Conservation (phyloP, 2,329 filamentous ascomycete genomes). For the Dactylonectria macrodidyma region DNA sequence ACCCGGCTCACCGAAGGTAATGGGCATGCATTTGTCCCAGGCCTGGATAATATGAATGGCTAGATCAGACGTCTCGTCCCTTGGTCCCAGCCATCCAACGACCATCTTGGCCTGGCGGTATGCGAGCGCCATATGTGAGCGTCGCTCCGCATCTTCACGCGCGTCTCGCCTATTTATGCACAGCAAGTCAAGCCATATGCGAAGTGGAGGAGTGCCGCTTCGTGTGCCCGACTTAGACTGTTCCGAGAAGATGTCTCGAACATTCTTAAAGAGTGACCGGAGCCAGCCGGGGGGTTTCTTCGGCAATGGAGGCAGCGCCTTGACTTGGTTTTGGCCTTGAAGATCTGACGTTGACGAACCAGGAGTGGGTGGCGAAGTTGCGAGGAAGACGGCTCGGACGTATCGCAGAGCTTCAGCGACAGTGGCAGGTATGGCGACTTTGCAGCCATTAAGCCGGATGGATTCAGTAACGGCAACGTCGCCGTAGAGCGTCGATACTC, state of each 20-base stretch:
- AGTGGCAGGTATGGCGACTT: conserved; percentile 34
- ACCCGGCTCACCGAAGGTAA: conserved; percentile 39
- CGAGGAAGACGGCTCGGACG: conserved; percentile 42
- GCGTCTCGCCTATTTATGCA: conserved; percentile 39
- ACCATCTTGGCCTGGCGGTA: conserved; percentile 41
- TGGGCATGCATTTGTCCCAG: conserved; percentile 44
- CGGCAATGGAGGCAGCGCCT: conserved; percentile 23
- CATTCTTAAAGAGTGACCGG: conserved; percentile 35
- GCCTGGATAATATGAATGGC: conserved; percentile 42
- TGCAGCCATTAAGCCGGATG: conserved; percentile 35
- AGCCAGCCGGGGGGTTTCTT: conserved; percentile 42
- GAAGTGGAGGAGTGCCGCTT: conserved; percentile 33
- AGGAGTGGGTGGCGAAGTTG: conserved; percentile 23
- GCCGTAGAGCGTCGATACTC: conserved; percentile 42
- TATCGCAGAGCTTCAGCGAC: conserved; percentile 41
- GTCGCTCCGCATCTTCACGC: conserved; percentile 36
- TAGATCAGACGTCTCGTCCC: conserved; percentile 40
- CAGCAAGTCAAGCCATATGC: conserved; percentile 42
- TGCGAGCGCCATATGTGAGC: conserved; percentile 40
- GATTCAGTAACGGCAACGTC: conserved; percentile 38
- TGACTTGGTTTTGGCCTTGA: conserved; percentile 1
- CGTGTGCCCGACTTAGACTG: conserved; percentile 16
- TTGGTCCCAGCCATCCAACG: conserved; percentile 41
- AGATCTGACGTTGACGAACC: conserved; percentile 33
- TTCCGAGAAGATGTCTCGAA: conserved; percentile 30